Percentiles rank a stretch among this genome's conserved stretches.
These are phyloP conservation scores for Chlamydomonas sphaeroides DNA, from an alignment of 139 green algal genomes.

Conservation along the genomic window DNA sequence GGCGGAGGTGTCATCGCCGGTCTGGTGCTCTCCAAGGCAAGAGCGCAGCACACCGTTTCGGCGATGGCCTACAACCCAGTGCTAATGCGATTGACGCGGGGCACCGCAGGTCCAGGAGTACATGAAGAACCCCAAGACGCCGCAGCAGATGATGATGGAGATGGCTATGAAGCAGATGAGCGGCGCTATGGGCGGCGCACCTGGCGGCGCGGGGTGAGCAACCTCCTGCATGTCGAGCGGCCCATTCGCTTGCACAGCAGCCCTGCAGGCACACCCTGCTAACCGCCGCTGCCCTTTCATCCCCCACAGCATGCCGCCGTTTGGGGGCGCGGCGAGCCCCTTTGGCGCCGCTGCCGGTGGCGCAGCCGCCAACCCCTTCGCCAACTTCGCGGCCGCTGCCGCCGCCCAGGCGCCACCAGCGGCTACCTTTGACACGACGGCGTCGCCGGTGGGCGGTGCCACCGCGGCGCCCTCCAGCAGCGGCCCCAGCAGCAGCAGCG, in stretches of 20 bases:
- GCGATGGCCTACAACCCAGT: too few species aligned
- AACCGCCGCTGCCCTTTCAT: not conserved
- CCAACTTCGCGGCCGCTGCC: conserved; percentile 33
- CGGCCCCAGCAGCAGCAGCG: conserved; percentile 23
- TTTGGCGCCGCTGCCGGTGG: conserved; percentile 18
- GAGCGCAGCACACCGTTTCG: too few species aligned
- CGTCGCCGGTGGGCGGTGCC: conserved; percentile 6
- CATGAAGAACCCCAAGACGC: conserved; percentile 69
- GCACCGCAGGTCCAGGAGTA: conserved; percentile 59
- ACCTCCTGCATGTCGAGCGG: too few species aligned
- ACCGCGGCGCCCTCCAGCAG: too few species aligned
- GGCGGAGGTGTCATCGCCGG: conserved; percentile 52
- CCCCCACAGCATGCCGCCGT: conserved; percentile 29
- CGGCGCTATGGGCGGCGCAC: conserved; percentile 43
- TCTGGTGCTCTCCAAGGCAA: conserved; percentile 45
- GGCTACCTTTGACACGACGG: conserved; percentile 42
- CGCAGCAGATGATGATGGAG: conserved; percentile 71
- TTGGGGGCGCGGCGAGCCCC: conserved; percentile 12
- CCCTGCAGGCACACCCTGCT: too few species aligned
- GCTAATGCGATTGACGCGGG: too few species aligned
- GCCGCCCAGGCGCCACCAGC: conserved; percentile 28
- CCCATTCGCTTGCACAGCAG: too few species aligned
- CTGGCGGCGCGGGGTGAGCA: conserved; percentile 35
- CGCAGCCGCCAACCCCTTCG: conserved; percentile 43
- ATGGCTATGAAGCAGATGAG: conserved; percentile 78